A percentile compares a stretch with the other conserved stretches of the same genome.
These are phyloP conservation scores for Yamadazyma kanchanaburiensis DNA, from an alignment of 1,139 yeast species.

Conservation along the genomic window DNA sequence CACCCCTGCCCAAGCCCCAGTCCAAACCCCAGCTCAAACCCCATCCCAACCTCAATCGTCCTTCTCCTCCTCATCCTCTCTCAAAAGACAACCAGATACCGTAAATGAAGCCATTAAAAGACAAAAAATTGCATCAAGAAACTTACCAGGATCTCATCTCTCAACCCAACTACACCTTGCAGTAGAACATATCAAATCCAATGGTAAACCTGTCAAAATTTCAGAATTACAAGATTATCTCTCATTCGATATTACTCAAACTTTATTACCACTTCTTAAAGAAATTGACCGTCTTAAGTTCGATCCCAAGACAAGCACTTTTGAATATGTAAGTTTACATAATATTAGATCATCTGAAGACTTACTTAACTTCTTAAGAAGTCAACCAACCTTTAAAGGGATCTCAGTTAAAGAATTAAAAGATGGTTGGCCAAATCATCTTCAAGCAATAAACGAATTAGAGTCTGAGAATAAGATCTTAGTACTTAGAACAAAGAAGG, in stretches of 20 bases:
- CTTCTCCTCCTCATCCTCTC: background rate
- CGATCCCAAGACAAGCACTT: slow-evolving; percentile 56
- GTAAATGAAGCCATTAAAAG: slow-evolving; percentile 36
- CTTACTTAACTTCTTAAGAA: slow-evolving; percentile 66
- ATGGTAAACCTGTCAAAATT: slow-evolving; percentile 67
- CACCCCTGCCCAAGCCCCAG: slow-evolving; percentile 11
- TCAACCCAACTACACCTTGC: slow-evolving; percentile 84
- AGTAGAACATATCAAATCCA: slow-evolving; percentile 74
- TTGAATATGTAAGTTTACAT: slow-evolving; percentile 85
- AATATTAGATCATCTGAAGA: slow-evolving; percentile 83
- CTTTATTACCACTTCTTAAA: slow-evolving; percentile 65
- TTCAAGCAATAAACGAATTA: slow-evolving; percentile 69
- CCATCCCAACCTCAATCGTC: slow-evolving; percentile 1
- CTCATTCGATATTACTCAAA: slow-evolving; percentile 41
- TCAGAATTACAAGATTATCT: slow-evolving; percentile 59
- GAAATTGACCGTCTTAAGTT: slow-evolving; percentile 75
- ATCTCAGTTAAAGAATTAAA: slow-evolving; percentile 81
- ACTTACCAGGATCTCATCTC: slow-evolving; percentile 55
- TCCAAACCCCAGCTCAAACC: slow-evolving; percentile 1
- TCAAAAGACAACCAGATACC: slow-evolving; percentile 22
- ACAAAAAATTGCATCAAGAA: slow-evolving; percentile 25
- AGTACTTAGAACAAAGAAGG: slow-evolving; percentile 87
- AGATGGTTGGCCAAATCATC: slow-evolving; percentile 97
- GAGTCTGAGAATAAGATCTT: slow-evolving; percentile 75
- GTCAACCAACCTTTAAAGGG: slow-evolving; percentile 87